Evolutionary conservation across 2,329 filamentous ascomycete species (phyloP).

Genomic region (Exophiala spinifera): DNA sequence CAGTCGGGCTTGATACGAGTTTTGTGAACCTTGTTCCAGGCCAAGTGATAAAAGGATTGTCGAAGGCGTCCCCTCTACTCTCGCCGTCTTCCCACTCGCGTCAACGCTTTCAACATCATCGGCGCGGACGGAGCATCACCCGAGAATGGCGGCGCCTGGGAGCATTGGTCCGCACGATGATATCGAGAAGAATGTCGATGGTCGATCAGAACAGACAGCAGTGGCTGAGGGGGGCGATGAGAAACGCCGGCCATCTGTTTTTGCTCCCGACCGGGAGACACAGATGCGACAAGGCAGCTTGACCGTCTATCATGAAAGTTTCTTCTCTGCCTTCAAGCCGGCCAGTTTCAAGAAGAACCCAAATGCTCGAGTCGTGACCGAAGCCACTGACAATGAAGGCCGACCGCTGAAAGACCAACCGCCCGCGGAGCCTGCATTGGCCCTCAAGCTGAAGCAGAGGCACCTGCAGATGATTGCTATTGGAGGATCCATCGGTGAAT

Average conservation of each 20-base stretch:
- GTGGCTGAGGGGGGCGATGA: not conserved
- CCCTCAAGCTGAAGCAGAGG: slow-evolving; percentile 73
- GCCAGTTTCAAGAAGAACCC: slow-evolving; percentile 45
- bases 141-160: too few relatives aligned
- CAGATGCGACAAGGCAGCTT: slow-evolving; percentile 15
- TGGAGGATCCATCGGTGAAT: slow-evolving; percentile 60
- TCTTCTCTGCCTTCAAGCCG: slow-evolving; percentile 5
- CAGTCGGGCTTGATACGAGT: too few relatives aligned
- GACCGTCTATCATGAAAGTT: slow-evolving; percentile 11
- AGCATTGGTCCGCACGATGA: not conserved
- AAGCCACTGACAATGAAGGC: slow-evolving; percentile 49
- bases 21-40: too few relatives aligned
- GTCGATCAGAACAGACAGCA: too few relatives aligned
- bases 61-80: too few relatives aligned
- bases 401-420: slow-evolving; percentile 61
- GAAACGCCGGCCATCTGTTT: not conserved
- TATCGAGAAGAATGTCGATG: not conserved
- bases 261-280: not conserved
- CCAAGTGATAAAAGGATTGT: too few relatives aligned
- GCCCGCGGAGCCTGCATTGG: slow-evolving; percentile 67
- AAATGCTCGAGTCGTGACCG: slow-evolving; percentile 36
- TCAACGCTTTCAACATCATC: too few relatives aligned
- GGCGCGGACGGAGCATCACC: too few relatives aligned
- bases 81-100: too few relatives aligned
- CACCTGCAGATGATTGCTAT: slow-evolving; percentile 98